Conservation (phyloP, 2,329 filamentous ascomycete genomes). For the Cladosporium oxysporum region DNA sequence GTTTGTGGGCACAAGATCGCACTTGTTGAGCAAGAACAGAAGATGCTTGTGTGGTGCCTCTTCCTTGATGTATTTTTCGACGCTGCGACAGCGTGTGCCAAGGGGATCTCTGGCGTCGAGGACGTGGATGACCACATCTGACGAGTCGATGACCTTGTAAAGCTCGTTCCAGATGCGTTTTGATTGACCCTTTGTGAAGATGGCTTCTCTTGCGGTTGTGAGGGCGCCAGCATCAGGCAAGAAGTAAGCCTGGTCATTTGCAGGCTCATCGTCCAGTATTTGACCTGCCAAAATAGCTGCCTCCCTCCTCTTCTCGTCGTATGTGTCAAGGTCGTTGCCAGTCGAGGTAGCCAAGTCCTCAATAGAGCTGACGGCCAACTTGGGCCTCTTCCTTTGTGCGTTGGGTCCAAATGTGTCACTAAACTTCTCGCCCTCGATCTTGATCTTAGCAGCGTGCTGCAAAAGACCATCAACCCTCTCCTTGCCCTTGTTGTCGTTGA, state of each 20-base stretch:
- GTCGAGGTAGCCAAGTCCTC: constrained; percentile 79
- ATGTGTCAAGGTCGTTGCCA: constrained; percentile 77
- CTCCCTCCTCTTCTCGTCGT: constrained; percentile 75
- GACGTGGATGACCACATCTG: constrained; percentile 94
- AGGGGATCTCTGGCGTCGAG: constrained; percentile 86
- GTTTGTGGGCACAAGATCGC: constrained; percentile 86
- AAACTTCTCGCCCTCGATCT: constrained; percentile 84
- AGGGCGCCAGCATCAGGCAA: constrained; percentile 39
- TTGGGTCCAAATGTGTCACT: constrained; percentile 90
- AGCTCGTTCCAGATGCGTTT: constrained; percentile 98
- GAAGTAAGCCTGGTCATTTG: constrained; percentile 14
- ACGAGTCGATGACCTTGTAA: constrained; percentile 88
- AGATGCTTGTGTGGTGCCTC: constrained; percentile 97
- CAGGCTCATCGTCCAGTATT: constrained; percentile 17
- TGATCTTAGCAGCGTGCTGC: constrained; percentile 91
- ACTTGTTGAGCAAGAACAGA: constrained; percentile 86
- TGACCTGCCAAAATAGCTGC: constrained; percentile 52
- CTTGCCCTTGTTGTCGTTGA: constrained; percentile 70
- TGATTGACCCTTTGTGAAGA: constrained; percentile 92
- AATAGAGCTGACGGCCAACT: constrained; percentile 79
- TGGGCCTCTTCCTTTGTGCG: constrained; percentile 87
- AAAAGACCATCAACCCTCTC: constrained; percentile 75
- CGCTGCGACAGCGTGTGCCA: constrained; percentile 84
- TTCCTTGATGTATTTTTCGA: constrained; percentile 90
- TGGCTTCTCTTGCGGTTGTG: constrained; percentile 59